phyloP scores from a whole-genome alignment of 805 yeast species.

The Lachancea dasiensis region DNA sequence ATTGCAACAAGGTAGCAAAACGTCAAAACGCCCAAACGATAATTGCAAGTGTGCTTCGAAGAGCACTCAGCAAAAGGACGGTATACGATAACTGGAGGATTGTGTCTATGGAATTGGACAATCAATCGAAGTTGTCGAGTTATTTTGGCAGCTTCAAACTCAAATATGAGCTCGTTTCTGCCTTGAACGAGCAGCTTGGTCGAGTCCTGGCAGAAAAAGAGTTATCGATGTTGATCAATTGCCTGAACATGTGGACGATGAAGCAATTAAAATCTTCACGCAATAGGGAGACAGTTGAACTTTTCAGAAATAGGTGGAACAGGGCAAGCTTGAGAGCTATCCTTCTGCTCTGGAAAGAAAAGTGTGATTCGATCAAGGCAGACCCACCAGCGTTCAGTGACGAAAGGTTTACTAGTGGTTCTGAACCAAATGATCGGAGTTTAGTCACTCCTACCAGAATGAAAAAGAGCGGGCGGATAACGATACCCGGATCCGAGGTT shows the following conservation, averaged over 20 bases:
- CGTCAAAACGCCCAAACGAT: neutral
- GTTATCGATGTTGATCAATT: constrained; percentile 23
- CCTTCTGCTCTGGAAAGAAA: constrained; percentile 33
- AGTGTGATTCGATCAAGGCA: constrained; percentile 1
- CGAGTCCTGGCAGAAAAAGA: constrained; percentile 14
- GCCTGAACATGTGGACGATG: constrained; percentile 33
- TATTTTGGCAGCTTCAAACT: constrained; percentile 24
- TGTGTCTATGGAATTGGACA: constrained; percentile 22
- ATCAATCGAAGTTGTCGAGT: constrained; percentile 19
- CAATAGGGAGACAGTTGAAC: constrained; percentile 31
- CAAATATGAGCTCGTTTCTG: constrained; percentile 11
- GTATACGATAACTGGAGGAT: neutral
- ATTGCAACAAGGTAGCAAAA: constrained; percentile 12
- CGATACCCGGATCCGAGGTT: constrained; percentile 36
- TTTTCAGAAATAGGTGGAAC: constrained; percentile 35
- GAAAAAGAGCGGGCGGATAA: constrained; percentile 13
- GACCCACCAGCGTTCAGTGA: neutral
- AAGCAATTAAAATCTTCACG: constrained; percentile 30
- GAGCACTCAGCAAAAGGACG: neutral
- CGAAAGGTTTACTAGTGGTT: neutral
- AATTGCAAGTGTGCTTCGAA: neutral
- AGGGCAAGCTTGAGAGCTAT: constrained; percentile 36
- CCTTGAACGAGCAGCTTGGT: constrained; percentile 12
- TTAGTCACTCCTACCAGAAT: constrained; percentile 22
- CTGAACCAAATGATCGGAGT: constrained; percentile 14